These are phyloP conservation scores for Penicillium coffeae DNA, from an alignment of 495 filamentous ascomycete genomes.

Conservation along the genomic window DNA sequence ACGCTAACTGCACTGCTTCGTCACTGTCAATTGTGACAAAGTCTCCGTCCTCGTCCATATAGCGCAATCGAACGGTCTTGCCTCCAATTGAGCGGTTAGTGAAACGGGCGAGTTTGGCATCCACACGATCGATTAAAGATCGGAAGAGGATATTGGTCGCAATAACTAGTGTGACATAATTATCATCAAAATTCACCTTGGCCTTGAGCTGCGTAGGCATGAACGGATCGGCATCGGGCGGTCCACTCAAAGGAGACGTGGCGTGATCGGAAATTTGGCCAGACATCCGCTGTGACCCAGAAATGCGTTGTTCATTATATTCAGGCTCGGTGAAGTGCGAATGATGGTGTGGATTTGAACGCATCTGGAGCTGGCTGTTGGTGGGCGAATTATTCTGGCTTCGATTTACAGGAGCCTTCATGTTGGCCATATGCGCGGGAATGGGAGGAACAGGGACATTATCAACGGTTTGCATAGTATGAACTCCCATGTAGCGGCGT, in stretches of 20 bases:
- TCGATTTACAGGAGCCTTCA: constrained; percentile 58
- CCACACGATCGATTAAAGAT: constrained; percentile 91
- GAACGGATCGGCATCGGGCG: constrained; percentile 33
- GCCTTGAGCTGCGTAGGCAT: constrained; percentile 78
- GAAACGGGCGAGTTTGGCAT: constrained; percentile 82
- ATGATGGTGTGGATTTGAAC: constrained; percentile 30
- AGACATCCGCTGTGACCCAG: constrained; percentile 2
- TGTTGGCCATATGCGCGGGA: constrained; percentile 58
- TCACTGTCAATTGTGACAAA: constrained; percentile 90
- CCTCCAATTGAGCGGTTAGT: constrained; percentile 74
- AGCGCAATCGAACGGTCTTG: constrained; percentile 77
- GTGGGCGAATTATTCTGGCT: constrained; percentile 66
- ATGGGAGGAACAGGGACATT: constrained; percentile 62
- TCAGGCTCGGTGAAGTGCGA: constrained; percentile 41
- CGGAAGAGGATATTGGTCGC: constrained; percentile 90
- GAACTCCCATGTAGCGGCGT: constrained; percentile 51
- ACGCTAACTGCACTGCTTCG: constrained; percentile 91
- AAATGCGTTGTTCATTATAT: constrained; percentile 29
- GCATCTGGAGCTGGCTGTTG: constrained; percentile 45
- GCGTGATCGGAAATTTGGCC: constrained; percentile 34
- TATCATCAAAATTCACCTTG: constrained; percentile 79
- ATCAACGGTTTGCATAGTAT: constrained; percentile 62
- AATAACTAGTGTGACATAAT: constrained; percentile 87
- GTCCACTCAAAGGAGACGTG: constrained; percentile 34
- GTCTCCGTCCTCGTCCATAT: constrained; percentile 89